phyloP scores from a whole-genome alignment of 768 basidiomycete genomes.

The Pleurotus eryngii region DNA sequence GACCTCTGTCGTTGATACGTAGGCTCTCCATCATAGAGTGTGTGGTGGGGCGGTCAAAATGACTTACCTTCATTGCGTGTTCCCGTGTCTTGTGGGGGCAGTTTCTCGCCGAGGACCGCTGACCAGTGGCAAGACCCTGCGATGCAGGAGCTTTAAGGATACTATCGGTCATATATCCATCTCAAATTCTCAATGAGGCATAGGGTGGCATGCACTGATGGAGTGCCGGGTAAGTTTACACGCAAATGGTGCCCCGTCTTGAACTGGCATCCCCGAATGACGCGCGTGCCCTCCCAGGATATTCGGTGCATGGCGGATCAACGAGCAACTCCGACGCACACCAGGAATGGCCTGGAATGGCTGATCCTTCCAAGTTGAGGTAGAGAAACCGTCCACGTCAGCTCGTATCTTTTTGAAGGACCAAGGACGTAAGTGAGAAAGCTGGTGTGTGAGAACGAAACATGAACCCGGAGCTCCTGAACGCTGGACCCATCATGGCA shows the following conservation, averaged over 20 bases:
- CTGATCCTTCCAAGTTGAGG: slow-evolving; percentile 1
- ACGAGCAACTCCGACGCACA: background rate
- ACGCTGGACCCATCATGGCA: no score
- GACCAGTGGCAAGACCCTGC: slow-evolving; percentile 1
- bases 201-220: background rate
- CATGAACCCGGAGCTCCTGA: no score
- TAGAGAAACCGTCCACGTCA: background rate
- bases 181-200: background rate
- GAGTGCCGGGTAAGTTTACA: background rate
- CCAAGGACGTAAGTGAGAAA: background rate
- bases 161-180: background rate
- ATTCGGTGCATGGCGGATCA: slow-evolving; percentile 2
- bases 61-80: no score
- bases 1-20: no score
- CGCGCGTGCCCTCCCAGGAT: background rate
- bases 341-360: slow-evolving; percentile 1
- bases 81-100: no score
- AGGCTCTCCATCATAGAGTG: no score
- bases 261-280: slow-evolving; percentile 1
- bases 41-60: no score
- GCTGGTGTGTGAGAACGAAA: no score
- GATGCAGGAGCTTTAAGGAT: background rate
- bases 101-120: background rate
- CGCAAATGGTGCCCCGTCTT: background rate
- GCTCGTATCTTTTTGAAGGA: background rate